Evolutionary conservation across 75 land plant species (phyloP).

Genomic region (Adiantum capillusveneris): DNA sequence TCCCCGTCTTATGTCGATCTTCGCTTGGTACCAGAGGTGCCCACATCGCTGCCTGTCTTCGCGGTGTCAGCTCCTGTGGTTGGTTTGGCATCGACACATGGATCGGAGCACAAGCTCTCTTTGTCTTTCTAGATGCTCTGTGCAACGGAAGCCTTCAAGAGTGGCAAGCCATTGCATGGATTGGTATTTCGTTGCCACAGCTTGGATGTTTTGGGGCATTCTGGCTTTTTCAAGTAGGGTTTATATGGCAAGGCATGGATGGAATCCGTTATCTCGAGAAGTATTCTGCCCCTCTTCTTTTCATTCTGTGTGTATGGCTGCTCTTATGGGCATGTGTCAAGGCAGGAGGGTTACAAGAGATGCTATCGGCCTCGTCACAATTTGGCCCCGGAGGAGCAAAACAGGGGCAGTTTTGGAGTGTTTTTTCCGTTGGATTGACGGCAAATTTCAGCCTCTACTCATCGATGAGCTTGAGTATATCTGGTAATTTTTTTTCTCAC

Average conservation of each 20-base stretch:
- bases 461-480: slow-evolving; percentile 13
- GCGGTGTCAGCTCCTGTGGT: slow-evolving; percentile 45
- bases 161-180: slow-evolving; percentile 9
- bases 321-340: slow-evolving; percentile 41
- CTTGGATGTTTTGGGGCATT: slow-evolving; percentile 34
- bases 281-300: slow-evolving; percentile 40
- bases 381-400: slow-evolving; percentile 29
- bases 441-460: slow-evolving; percentile 28
- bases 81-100: slow-evolving; percentile 58
- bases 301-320: slow-evolving; percentile 19
- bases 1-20: slow-evolving; percentile 35
- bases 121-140: slow-evolving; percentile 18
- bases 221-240: slow-evolving; percentile 30
- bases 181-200: slow-evolving; percentile 24
- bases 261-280: slow-evolving; percentile 28
- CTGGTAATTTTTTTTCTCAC: too few relatives aligned
- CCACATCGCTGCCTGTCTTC: slow-evolving; percentile 29
- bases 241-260: slow-evolving; percentile 35
- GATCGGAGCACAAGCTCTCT: slow-evolving; percentile 48
- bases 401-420: slow-evolving; percentile 29
- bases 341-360: slow-evolving; percentile 49
- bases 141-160: neutral
- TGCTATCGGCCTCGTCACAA: slow-evolving; percentile 29
- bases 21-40: slow-evolving; percentile 45
- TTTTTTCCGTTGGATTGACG: slow-evolving; percentile 41